A percentile compares a stretch with the other conserved stretches of the same genome.
Evolutionary conservation across 768 basidiomycete species (phyloP).

Genomic region (Leucocoprinus birnbaumii): DNA sequence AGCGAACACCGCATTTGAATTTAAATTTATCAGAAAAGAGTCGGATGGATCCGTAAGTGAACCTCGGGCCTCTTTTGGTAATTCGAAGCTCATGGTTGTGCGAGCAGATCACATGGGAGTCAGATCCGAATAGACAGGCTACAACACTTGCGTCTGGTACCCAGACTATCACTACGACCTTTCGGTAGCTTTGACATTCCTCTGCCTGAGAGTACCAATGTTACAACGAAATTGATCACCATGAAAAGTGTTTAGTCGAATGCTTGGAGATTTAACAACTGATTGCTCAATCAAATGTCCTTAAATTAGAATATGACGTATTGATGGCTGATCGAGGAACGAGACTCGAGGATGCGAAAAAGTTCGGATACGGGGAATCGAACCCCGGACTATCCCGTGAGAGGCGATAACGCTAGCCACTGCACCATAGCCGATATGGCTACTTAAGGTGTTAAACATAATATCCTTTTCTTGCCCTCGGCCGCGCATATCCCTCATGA

Average conservation of each 20-base stretch:
- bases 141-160: conserved; percentile 38
- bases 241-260: too few relatives aligned
- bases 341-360: too few relatives aligned
- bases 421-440: conserved; percentile 17
- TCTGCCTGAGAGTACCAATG: too few relatives aligned
- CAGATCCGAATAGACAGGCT: conserved; percentile 52
- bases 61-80: background rate
- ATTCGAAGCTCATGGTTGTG: background rate
- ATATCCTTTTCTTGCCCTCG: too few relatives aligned
- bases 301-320: too few relatives aligned
- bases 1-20: conserved; percentile 46
- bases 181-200: conserved; percentile 25
- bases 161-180: conserved; percentile 38
- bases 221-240: too few relatives aligned
- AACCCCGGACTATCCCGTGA: conserved; percentile 17
- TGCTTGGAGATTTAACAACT: too few relatives aligned
- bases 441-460: background rate
- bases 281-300: too few relatives aligned
- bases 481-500: too few relatives aligned
- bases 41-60: conserved; percentile 43
- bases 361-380: conserved; percentile 18
- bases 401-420: conserved; percentile 19
- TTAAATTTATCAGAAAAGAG: conserved; percentile 61
- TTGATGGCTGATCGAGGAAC: too few relatives aligned
- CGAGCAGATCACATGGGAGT: conserved; percentile 55